Percentiles rank a stretch among this genome's conserved stretches.
Conservation (phyloP, 345 rosid genomes). For the Salix exigua region DNA sequence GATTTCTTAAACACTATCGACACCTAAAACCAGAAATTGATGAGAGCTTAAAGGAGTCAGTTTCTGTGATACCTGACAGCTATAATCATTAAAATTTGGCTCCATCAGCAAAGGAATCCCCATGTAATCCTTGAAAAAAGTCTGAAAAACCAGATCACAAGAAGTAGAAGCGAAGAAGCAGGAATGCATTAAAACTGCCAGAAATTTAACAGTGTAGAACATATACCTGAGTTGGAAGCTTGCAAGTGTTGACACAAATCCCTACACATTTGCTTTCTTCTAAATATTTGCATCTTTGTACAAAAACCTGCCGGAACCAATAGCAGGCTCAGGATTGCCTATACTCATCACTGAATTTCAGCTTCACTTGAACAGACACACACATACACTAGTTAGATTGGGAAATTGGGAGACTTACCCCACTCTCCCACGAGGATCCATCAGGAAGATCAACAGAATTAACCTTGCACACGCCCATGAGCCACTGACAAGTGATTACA, state of each 20-base stretch:
- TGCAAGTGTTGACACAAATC: conserved; percentile 79
- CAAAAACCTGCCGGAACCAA: conserved; percentile 53
- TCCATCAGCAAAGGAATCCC: conserved; percentile 85
- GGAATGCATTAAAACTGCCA: background rate
- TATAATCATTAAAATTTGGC: conserved; percentile 82
- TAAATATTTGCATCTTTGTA: conserved; percentile 81
- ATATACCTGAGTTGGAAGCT: conserved; percentile 88
- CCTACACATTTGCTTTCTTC: conserved; percentile 96
- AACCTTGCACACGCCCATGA: conserved; percentile 71
- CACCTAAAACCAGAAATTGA: background rate
- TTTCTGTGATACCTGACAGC: conserved; percentile 61
- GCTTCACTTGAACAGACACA: too few relatives aligned
- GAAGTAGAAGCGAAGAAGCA: background rate
- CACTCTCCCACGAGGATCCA: conserved; percentile 66
- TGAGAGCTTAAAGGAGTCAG: background rate
- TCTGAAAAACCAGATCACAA: conserved; percentile 29
- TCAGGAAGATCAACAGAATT: conserved; percentile 72
- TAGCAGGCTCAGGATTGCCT: too few relatives aligned
- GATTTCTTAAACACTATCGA: background rate
- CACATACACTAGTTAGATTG: background rate
- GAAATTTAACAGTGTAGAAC: background rate
- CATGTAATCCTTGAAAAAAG: conserved; percentile 77
- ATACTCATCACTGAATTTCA: too few relatives aligned
- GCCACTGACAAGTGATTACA: conserved; percentile 87
- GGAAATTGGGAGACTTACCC: conserved; percentile 41